phyloP scores from a whole-genome alignment of 768 basidiomycete genomes.

The Mycena galericulata region DNA sequence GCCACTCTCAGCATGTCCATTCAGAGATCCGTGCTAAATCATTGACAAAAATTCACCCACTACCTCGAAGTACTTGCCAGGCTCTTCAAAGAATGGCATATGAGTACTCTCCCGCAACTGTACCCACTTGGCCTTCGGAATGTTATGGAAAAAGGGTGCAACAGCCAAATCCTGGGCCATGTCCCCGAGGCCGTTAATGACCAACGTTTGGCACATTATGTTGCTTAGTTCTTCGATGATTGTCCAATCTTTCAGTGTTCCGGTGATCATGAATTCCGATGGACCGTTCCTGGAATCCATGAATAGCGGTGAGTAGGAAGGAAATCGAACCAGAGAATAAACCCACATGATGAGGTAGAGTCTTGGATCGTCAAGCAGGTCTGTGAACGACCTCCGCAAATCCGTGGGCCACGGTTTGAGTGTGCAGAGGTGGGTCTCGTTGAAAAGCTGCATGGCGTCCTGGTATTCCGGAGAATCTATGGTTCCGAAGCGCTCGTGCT shows the following conservation, averaged over 20 bases:
- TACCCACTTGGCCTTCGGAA: conserved; percentile 2
- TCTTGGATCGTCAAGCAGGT: conserved; percentile 39
- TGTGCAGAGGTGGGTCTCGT: conserved; percentile 43
- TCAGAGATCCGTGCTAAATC: too few species aligned
- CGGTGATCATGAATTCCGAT: conserved; percentile 50
- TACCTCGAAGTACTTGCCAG: neutral
- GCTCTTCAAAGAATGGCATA: conserved; percentile 4
- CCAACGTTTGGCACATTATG: conserved; percentile 43
- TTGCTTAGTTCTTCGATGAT: conserved; percentile 56
- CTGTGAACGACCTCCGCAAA: conserved; percentile 34
- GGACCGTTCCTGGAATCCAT: conserved; percentile 15
- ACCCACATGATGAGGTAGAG: conserved; percentile 47
- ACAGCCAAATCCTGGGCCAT: neutral
- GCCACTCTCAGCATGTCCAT: too few species aligned
- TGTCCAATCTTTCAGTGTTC: conserved; percentile 58
- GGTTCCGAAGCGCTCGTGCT: conserved; percentile 43
- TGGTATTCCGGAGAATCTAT: conserved; percentile 43
- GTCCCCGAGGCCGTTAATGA: neutral
- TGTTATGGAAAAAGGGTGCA: neutral
- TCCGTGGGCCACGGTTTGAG: conserved; percentile 44
- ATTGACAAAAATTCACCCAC: neutral
- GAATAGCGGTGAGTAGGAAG: neutral
- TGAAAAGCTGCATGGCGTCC: conserved; percentile 41
- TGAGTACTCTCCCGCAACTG: neutral
- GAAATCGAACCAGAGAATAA: neutral